These are phyloP conservation scores for Bipolaris zeicola DNA, from an alignment of 2,329 filamentous ascomycete genomes.

Conservation along the genomic window DNA sequence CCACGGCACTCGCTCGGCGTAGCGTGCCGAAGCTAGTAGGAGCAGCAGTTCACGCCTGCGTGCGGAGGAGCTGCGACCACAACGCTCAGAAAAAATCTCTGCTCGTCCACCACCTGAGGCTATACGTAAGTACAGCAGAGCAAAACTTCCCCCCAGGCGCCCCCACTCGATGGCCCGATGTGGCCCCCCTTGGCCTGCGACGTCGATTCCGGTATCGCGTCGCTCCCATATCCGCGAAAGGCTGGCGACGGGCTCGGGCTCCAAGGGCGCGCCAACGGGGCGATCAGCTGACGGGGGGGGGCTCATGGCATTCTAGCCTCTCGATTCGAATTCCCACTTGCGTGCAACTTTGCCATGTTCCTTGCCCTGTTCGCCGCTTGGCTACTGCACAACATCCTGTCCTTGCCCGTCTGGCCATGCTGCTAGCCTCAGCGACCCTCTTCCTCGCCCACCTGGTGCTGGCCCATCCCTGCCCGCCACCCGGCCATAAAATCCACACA, in stretches of 20 bases:
- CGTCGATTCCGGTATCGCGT: neutral
- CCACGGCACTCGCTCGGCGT: slow-evolving; percentile 4
- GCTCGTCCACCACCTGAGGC: slow-evolving; percentile 2
- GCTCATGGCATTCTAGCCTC: slow-evolving; percentile 5
- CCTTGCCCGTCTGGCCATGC: slow-evolving; percentile 3
- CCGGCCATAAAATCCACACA: slow-evolving; percentile 4
- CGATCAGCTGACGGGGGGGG: slow-evolving; percentile 2
- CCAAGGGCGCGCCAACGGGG: neutral
- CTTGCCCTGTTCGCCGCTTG: slow-evolving; percentile 2
- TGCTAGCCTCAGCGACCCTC: slow-evolving; percentile 6
- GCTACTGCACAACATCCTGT: slow-evolving; percentile 1
- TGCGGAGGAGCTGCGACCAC: neutral
- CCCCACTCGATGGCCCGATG: neutral
- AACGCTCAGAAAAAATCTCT: slow-evolving; percentile 9
- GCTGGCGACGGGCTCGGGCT: neutral
- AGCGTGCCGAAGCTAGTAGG: slow-evolving; percentile 10
- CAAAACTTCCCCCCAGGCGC: neutral
- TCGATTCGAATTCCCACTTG: slow-evolving; percentile 15
- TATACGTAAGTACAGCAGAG: neutral
- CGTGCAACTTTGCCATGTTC: neutral
- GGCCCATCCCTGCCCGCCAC: slow-evolving; percentile 9
- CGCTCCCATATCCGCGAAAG: slow-evolving; percentile 11
- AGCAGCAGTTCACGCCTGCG: neutral
- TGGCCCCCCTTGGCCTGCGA: neutral
- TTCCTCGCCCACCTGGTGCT: neutral